Percentiles rank a stretch among this genome's conserved stretches.
phyloP scores from a whole-genome alignment of 768 basidiomycete species.

The Pisolithus marmoratus region DNA sequence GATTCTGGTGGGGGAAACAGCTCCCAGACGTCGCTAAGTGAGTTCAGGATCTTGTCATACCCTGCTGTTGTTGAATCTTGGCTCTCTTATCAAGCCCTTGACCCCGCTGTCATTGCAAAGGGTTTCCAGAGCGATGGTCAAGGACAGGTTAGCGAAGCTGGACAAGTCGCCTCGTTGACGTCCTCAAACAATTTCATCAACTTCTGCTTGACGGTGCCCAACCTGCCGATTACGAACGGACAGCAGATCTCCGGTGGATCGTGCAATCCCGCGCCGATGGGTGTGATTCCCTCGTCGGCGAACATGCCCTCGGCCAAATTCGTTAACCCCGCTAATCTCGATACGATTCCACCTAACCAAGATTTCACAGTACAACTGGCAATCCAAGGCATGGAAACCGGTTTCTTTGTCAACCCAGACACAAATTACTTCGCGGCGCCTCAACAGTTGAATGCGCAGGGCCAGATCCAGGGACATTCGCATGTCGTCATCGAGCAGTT shows the following conservation, averaged over 20 bases:
- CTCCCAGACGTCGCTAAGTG: constrained; percentile 37
- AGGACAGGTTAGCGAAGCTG: constrained; percentile 32
- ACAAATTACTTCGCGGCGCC: constrained; percentile 53
- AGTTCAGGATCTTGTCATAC: constrained; percentile 1
- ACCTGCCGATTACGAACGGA: constrained; percentile 51
- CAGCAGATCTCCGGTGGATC: constrained; percentile 47
- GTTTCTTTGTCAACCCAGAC: constrained; percentile 52
- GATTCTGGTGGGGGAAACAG: constrained; percentile 23
- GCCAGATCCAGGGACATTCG: constrained; percentile 51
- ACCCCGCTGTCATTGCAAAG: constrained; percentile 43
- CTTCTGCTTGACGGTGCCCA: constrained; percentile 40
- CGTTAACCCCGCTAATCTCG: constrained; percentile 35
- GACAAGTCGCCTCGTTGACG: constrained; percentile 48
- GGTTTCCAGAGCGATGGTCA: constrained; percentile 49
- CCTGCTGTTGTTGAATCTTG: constrained; percentile 8
- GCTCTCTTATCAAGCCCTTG: constrained; percentile 37
- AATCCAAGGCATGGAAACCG: constrained; percentile 42
- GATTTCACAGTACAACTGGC: constrained; percentile 48
- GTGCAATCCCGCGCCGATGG: constrained; percentile 56
- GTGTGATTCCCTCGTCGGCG: constrained; percentile 41
- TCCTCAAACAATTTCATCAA: constrained; percentile 61
- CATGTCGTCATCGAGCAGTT: constrained; percentile 54
- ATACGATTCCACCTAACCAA: constrained; percentile 38
- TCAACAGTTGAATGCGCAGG: constrained; percentile 45
- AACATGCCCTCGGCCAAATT: constrained; percentile 49